A percentile compares a stretch with the other conserved stretches of the same genome.
These are phyloP conservation scores for Fistulinella cinereoalba DNA, from an alignment of 1,284 basidiomycete species.

Conservation along the genomic window DNA sequence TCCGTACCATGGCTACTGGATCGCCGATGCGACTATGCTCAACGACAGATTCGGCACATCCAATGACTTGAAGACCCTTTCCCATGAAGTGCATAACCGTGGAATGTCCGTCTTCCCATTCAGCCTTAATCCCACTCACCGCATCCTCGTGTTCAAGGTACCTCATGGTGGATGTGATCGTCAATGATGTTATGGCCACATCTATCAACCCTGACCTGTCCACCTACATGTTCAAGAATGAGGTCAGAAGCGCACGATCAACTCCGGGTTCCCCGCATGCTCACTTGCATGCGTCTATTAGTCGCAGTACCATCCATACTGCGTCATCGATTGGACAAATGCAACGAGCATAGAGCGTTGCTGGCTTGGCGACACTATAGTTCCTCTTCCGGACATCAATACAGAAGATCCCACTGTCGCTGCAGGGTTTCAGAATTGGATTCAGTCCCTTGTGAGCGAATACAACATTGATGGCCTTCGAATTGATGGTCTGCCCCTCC, in stretches of 20 bases:
- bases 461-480: conserved; percentile 68
- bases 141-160: conserved; percentile 24
- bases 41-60: conserved; percentile 65
- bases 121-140: conserved; percentile 24
- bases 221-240: conserved; percentile 57
- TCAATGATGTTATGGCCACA: conserved; percentile 69
- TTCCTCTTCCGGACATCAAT: conserved; percentile 68
- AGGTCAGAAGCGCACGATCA: conserved; percentile 41
- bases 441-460: conserved; percentile 51
- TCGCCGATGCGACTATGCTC: conserved; percentile 54
- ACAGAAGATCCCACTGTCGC: conserved; percentile 66
- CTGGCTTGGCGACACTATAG: conserved; percentile 67
- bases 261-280: neutral
- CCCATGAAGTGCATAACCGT: conserved; percentile 58
- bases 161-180: conserved; percentile 74
- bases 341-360: conserved; percentile 66
- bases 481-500: conserved; percentile 55
- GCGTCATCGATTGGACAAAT: conserved; percentile 51
- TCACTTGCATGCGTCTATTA: conserved; percentile 12
- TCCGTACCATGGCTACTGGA: conserved; percentile 66
- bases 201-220: conserved; percentile 56
- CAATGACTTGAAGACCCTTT: conserved; percentile 60
- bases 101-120: no score
- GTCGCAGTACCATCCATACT: conserved; percentile 39
- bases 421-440: conserved; percentile 55